A percentile compares a stretch with the other conserved stretches of the same genome.
These are phyloP conservation scores for Magnusiomyces fungicola DNA, from an alignment of 1,139 yeast genomes.

Conservation along the genomic window DNA sequence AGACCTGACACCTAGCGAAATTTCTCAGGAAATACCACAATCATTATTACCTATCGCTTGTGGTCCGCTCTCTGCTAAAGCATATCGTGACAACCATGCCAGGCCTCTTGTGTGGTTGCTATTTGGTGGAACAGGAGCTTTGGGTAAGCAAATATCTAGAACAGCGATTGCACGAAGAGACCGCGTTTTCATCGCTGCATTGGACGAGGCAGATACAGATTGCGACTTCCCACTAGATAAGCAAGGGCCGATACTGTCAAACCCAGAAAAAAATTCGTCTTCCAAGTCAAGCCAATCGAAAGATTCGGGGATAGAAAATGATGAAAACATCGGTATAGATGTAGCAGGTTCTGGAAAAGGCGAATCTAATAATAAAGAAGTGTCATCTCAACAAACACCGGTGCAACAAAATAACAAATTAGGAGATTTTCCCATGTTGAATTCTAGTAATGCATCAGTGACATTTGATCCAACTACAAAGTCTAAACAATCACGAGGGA, in stretches of 20 bases:
- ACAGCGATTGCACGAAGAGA: conserved; percentile 13
- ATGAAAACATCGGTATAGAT: no score
- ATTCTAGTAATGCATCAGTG: no score
- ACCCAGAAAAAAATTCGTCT: neutral
- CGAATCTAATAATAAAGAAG: no score
- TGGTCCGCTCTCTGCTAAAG: conserved; percentile 12
- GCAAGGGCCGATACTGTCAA: neutral
- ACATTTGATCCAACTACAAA: no score
- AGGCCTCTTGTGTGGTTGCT: conserved; percentile 15
- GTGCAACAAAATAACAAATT: no score
- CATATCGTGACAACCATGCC: conserved; percentile 10
- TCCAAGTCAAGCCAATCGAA: neutral
- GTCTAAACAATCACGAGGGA: no score
- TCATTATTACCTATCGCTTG: conserved; percentile 14
- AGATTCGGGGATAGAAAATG: neutral
- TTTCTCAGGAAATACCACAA: conserved; percentile 6
- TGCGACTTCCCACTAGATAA: conserved; percentile 1
- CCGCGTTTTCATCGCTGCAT: conserved; percentile 15
- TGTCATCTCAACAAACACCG: neutral
- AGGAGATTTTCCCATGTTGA: no score
- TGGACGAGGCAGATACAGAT: conserved; percentile 11
- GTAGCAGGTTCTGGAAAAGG: no score
- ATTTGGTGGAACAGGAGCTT: conserved; percentile 16
- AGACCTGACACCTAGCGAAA: conserved; percentile 10
- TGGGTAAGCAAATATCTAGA: conserved; percentile 14